phyloP scores from a whole-genome alignment of 2,329 filamentous ascomycete species.

The Monilinia polystroma region DNA sequence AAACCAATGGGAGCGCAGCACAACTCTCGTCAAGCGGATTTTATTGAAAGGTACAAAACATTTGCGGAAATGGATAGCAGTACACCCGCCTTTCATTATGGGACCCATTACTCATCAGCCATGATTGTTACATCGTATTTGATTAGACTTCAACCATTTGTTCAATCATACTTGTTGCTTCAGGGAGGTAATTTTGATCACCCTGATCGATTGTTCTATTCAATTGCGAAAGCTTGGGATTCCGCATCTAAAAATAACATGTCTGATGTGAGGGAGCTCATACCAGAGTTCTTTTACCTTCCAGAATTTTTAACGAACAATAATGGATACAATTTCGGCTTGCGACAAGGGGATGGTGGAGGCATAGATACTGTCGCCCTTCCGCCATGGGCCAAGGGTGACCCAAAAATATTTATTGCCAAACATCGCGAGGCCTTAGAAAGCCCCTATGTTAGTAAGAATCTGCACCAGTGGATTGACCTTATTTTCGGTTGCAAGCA shows the following conservation, averaged over 20 bases:
- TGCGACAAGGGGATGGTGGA: slow-evolving; percentile 75
- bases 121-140: slow-evolving; percentile 98
- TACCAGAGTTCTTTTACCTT: slow-evolving; percentile 95
- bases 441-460: slow-evolving; percentile 85
- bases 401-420: slow-evolving; percentile 90
- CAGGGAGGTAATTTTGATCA: slow-evolving; percentile 98
- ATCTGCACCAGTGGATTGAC: slow-evolving; percentile 94
- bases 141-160: slow-evolving; percentile 92
- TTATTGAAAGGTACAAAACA: slow-evolving; percentile 79
- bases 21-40: slow-evolving; percentile 70
- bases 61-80: slow-evolving; percentile 83
- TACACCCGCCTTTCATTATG: slow-evolving; percentile 87
- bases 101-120: slow-evolving; percentile 96
- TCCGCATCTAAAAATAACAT: slow-evolving; percentile 89
- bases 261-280: slow-evolving; percentile 90
- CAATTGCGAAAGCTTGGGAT: slow-evolving; percentile 84
- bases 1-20: slow-evolving; percentile 97
- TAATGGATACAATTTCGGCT: slow-evolving; percentile 91
- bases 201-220: slow-evolving; percentile 92
- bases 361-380: slow-evolving; percentile 82
- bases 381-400: slow-evolving; percentile 96
- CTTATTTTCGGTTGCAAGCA: slow-evolving; percentile 94
- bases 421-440: slow-evolving; percentile 96
- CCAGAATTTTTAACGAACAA: slow-evolving; percentile 93
- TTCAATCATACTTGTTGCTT: slow-evolving; percentile 89